phyloP scores from a whole-genome alignment of 345 rosid genomes.

The Citrus inodora region DNA sequence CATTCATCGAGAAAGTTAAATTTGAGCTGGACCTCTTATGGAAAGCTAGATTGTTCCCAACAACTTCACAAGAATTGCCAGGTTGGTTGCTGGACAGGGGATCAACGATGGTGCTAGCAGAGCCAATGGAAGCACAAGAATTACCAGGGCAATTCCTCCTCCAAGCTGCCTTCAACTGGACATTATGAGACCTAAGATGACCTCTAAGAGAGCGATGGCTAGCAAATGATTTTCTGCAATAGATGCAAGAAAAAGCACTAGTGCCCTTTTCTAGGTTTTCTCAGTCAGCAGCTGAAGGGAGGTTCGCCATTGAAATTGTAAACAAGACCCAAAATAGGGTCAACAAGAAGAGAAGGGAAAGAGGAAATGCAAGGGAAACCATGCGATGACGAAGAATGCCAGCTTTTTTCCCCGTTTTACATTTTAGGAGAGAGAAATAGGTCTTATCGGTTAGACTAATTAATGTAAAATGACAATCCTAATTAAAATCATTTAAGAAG shows the following conservation, averaged over 20 bases:
- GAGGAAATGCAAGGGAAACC: not conserved
- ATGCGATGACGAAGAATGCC: constrained; percentile 8
- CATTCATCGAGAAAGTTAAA: not conserved
- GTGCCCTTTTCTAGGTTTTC: constrained; percentile 14
- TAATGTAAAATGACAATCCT: constrained; percentile 16
- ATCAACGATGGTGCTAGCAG: constrained; percentile 2
- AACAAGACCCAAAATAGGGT: not conserved
- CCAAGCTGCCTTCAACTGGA: constrained; percentile 9
- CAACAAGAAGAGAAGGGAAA: constrained; percentile 11
- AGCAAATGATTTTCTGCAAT: constrained; percentile 20
- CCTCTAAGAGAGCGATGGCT: constrained; percentile 24
- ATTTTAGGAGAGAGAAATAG: not conserved
- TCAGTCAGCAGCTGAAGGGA: not conserved
- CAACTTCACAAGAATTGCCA: not conserved
- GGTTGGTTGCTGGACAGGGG: constrained; percentile 4
- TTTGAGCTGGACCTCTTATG: not conserved
- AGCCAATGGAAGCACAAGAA: constrained; percentile 6
- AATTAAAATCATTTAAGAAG: constrained; percentile 16
- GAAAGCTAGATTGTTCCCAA: constrained; percentile 11
- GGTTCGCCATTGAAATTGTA: constrained; percentile 22
- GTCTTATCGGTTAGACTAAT: constrained; percentile 15
- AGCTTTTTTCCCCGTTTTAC: constrained; percentile 13
- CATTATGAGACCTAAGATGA: constrained; percentile 28
- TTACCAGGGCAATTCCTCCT: not conserved
- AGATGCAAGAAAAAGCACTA: constrained; percentile 13